Conservation (phyloP, 2,329 filamentous ascomycete species). For the Trichoderma atrobrunneum region DNA sequence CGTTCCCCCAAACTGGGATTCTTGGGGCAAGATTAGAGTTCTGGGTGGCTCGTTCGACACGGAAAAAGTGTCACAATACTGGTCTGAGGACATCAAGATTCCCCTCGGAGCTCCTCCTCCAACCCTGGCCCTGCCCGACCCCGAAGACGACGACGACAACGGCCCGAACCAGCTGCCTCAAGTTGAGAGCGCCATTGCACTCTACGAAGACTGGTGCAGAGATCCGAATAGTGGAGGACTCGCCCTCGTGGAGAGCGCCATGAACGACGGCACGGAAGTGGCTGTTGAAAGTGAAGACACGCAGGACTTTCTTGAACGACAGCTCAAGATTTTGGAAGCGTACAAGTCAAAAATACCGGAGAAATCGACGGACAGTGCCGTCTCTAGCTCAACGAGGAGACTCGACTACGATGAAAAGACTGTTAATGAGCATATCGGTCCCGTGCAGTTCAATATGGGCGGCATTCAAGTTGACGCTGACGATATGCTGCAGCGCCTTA, state of each 20-base stretch:
- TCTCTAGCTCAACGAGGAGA: conserved; percentile 26
- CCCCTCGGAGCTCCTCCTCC: conserved; percentile 33
- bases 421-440: conserved; percentile 79
- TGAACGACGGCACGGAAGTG: conserved; percentile 36
- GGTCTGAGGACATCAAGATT: conserved; percentile 78
- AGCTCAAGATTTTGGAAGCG: conserved; percentile 72
- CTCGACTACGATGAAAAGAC: conserved; percentile 43
- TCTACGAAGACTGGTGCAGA: conserved; percentile 77
- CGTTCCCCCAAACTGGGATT: conserved; percentile 96
- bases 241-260: conserved; percentile 40
- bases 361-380: conserved; percentile 31
- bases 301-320: conserved; percentile 72
- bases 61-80: conserved; percentile 78
- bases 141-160: conserved; percentile 23
- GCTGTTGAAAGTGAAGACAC: conserved; percentile 54
- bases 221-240: conserved; percentile 65
- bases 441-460: conserved; percentile 97
- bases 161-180: conserved; percentile 14
- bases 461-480: conserved; percentile 95
- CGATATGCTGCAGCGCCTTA: conserved; percentile 83
- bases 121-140: conserved; percentile 26
- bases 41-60: conserved; percentile 89
- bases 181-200: conserved; percentile 61
- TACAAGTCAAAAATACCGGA: conserved; percentile 55
- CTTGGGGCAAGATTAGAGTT: conserved; percentile 94